Evolutionary conservation across 164 flowering plant species (phyloP), one percentile per base, ranked within the genome.

Genomic region (Santalum album): DNA sequence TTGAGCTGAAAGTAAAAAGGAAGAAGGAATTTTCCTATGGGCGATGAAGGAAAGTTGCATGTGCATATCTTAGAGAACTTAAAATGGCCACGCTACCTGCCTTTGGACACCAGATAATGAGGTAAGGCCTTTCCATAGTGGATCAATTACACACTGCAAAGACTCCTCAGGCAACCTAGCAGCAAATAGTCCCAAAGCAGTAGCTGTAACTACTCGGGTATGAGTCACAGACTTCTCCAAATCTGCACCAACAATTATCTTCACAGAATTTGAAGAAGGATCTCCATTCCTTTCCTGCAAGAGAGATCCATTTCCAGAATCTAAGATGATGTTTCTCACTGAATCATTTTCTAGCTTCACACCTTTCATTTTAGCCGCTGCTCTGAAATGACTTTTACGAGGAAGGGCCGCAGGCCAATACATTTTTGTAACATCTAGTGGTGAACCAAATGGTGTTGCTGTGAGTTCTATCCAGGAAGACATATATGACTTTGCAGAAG

Each of bases 311-410:
- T 67, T 79, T 32, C 61, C 53, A 55, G 68, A 55, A 46, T 78
- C 84, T 36, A 67, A 50, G 49, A 63, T 65, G 57, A 39, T 60
- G 54, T 56, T 69, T 60, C 68, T 45, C 50, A 19, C 56, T 53
- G 50, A 49, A 11, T 77, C 86, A 65, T 69, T 78, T 59, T 90
- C 99, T 57, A 74, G 67, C 57, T 71, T 85, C 34, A 62, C 91
- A 67, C 85, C 95, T 78, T 89, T 87, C 91, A 94, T 87, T 70
- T 94, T 94, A 22, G 99, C 97, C 25, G 96, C 95, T 52, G 95
- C 95, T 74, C 68, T 81, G 59, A 81, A 66, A 62, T 87, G 96
- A 65, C 95, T 90, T 67, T 81, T 90, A 56, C 97, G 80, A 54
- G 99, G 95, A 55, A 75, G 77, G 23, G 87, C 79, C 20, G 75